Evolutionary conservation across 1,284 basidiomycete genomes (phyloP).

Genomic region (Ganoderma meredithae): DNA sequence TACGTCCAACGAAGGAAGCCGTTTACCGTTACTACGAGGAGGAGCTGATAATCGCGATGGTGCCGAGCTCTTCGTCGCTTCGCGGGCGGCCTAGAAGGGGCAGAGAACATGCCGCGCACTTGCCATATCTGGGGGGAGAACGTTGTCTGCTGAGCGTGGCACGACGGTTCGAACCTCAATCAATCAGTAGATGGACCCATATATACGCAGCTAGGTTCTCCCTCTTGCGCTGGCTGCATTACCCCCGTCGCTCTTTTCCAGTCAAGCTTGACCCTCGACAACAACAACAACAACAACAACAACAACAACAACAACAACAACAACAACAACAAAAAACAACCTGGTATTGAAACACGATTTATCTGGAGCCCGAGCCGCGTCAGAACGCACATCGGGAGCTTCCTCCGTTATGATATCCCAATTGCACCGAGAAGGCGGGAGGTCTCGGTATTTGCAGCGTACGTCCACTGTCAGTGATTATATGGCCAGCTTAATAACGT

Average conservation of each 20-base stretch:
- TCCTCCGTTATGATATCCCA: background rate
- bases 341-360: too few relatives aligned
- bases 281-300: too few relatives aligned
- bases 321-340: too few relatives aligned
- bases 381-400: background rate
- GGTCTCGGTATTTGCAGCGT: background rate
- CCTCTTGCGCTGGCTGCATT: background rate
- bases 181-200: background rate
- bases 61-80: background rate
- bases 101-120: background rate
- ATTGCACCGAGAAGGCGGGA: background rate
- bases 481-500: background rate
- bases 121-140: background rate
- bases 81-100: background rate
- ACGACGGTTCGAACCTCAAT: background rate
- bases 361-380: too few relatives aligned
- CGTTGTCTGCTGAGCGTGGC: background rate
- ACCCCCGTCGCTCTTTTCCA: background rate
- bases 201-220: background rate
- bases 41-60: background rate
- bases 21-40: background rate
- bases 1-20: background rate
- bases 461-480: background rate
- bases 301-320: too few relatives aligned
- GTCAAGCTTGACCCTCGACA: background rate